Evolutionary conservation across 2,329 filamentous ascomycete genomes (phyloP).

Genomic region (Aspergillus unguis): DNA sequence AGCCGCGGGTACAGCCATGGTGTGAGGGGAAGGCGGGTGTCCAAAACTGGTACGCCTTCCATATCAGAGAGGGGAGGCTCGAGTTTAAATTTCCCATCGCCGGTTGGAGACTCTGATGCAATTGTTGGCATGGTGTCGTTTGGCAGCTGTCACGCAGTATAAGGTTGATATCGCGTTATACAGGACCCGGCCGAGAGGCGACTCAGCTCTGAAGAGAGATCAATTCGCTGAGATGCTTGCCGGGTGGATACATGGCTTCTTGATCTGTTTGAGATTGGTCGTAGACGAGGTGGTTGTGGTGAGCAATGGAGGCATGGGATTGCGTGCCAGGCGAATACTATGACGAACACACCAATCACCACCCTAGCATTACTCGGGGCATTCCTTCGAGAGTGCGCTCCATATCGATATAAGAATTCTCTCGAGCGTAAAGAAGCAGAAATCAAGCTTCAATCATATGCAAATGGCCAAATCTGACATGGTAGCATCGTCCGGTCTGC

Average conservation of each 20-base stretch:
- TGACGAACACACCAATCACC: conserved; percentile 4
- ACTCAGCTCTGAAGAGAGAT: not conserved
- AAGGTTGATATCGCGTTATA: conserved; percentile 13
- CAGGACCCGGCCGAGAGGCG: conserved; percentile 10
- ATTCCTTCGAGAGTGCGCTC: not conserved
- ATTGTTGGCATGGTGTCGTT: not conserved
- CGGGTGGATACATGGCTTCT: conserved; percentile 4
- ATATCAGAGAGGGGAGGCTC: not conserved
- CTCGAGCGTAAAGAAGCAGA: no score
- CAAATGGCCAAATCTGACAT: no score
- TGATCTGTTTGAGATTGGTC: conserved; percentile 8
- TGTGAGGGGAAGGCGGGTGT: no score
- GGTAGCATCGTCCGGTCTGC: no score
- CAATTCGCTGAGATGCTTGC: not conserved
- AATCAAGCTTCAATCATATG: not conserved
- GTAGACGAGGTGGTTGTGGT: conserved; percentile 1
- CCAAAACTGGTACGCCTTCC: no score
- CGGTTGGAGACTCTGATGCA: not conserved
- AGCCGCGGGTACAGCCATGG: conserved; percentile 7
- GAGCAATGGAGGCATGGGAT: conserved; percentile 14
- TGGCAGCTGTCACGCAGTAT: conserved; percentile 10
- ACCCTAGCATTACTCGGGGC: not conserved
- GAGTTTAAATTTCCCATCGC: not conserved
- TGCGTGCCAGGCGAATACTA: conserved; percentile 11
- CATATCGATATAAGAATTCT: no score